Conservation (phyloP, 441 rosid genomes). For the Erysimum cheiri region DNA sequence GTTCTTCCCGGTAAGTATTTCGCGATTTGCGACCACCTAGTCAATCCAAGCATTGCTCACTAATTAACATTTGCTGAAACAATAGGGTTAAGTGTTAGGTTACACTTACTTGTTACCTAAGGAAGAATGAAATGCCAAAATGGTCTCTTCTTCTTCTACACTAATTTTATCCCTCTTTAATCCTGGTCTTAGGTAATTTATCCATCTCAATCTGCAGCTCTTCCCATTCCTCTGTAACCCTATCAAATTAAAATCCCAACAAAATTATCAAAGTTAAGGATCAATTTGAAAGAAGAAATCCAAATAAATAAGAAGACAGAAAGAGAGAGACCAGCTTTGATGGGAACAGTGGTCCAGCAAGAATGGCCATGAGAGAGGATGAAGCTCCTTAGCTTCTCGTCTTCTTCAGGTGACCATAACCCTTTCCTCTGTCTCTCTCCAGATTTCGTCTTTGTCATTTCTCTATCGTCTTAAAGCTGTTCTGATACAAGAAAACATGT, state of each 20-base stretch:
- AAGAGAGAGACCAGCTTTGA: constrained; percentile 55
- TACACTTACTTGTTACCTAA: constrained; percentile 83
- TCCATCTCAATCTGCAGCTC: constrained; percentile 92
- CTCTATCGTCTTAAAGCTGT: constrained; percentile 25
- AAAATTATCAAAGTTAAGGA: background rate
- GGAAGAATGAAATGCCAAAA: constrained; percentile 66
- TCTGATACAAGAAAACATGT: constrained; percentile 10
- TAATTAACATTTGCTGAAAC: background rate
- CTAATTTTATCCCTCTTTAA: constrained; percentile 63
- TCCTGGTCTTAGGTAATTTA: constrained; percentile 86
- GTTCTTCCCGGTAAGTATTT: constrained; percentile 82
- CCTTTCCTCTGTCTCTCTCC: constrained; percentile 59
- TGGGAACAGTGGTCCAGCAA: constrained; percentile 69
- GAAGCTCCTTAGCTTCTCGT: constrained; percentile 57
- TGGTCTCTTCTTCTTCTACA: constrained; percentile 66
- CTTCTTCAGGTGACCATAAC: constrained; percentile 78
- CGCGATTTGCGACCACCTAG: constrained; percentile 87
- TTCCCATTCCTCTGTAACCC: constrained; percentile 88
- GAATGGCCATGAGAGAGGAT: constrained; percentile 61
- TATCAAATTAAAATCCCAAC: constrained; percentile 21
- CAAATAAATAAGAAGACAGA: background rate
- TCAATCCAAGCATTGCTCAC: background rate
- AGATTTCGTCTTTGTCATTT: constrained; percentile 48
- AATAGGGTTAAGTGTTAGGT: constrained; percentile 3
- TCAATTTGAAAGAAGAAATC: background rate